Evolutionary conservation across 73 alveolate genomes (phyloP).

Genomic region (Blepharisma stoltei): DNA sequence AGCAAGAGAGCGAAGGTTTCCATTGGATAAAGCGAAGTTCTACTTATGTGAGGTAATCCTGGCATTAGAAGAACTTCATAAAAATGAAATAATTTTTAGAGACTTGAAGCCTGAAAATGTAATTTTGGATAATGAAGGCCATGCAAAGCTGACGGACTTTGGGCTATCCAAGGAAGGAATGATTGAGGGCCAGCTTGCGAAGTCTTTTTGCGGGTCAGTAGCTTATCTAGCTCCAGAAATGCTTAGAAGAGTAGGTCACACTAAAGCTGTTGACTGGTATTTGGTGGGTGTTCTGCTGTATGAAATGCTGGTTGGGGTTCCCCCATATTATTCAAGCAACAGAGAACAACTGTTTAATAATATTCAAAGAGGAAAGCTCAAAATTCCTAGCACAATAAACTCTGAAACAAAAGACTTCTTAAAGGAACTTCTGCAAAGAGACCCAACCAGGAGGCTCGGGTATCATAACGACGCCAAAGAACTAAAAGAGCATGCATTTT

Average conservation of each 20-base stretch:
- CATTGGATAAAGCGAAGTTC: conserved; percentile 58
- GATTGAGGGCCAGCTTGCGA: conserved; percentile 39
- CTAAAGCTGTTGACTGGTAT: conserved; percentile 40
- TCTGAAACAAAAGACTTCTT: conserved; percentile 74
- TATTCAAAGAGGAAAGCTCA: conserved; percentile 24
- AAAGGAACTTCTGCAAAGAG: conserved; percentile 59
- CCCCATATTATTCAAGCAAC: conserved; percentile 39
- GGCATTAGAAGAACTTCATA: conserved; percentile 69
- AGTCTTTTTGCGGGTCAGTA: conserved; percentile 43
- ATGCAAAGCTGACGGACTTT: conserved; percentile 74
- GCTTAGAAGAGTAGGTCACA: conserved; percentile 44
- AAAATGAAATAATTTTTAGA: conserved; percentile 60
- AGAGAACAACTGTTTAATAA: conserved; percentile 31
- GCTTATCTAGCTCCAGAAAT: conserved; percentile 85
- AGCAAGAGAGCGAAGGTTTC: conserved; percentile 42
- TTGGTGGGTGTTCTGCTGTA: conserved; percentile 39
- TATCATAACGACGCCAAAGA: conserved; percentile 79
- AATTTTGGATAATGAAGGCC: conserved; percentile 73
- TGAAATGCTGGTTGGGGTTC: conserved; percentile 50
- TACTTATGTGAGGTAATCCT: conserved; percentile 60
- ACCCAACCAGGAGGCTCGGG: conserved; percentile 73
- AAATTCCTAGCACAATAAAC: background rate
- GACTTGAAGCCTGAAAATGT: conserved; percentile 82
- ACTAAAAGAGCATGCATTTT: conserved; percentile 78
- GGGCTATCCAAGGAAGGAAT: conserved; percentile 65